Evolutionary conservation across 2,329 filamentous ascomycete species (phyloP).

Genomic region (Pseudocercospora ulei): DNA sequence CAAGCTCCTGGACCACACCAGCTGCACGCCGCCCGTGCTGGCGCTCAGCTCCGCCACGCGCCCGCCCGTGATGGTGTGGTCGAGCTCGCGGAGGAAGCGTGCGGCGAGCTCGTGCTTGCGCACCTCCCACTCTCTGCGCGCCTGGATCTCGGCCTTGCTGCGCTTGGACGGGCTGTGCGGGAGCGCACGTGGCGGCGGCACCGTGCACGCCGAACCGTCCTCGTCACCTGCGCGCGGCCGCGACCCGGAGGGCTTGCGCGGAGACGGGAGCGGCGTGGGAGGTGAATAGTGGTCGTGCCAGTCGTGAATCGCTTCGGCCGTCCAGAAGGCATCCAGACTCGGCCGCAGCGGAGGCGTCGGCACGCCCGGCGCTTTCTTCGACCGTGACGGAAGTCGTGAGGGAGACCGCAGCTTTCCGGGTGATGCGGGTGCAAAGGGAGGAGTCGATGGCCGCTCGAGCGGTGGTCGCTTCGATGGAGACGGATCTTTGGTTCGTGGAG

Average conservation of each 20-base stretch:
- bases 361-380: conserved; percentile 41
- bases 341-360: conserved; percentile 48
- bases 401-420: conserved; percentile 31
- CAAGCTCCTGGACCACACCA: conserved; percentile 68
- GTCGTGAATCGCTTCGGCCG: conserved; percentile 49
- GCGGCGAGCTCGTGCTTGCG: conserved; percentile 55
- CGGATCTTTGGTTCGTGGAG: conserved; percentile 19
- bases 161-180: conserved; percentile 31
- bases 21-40: conserved; percentile 58
- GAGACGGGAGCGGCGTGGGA: conserved; percentile 39
- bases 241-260: conserved; percentile 27
- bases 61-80: conserved; percentile 53
- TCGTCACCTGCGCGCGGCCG: conserved; percentile 23
- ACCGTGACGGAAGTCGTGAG: conserved; percentile 41
- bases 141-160: conserved; percentile 32
- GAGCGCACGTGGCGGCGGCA: conserved; percentile 36
- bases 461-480: conserved; percentile 13
- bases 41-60: conserved; percentile 50
- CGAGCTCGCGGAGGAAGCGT: conserved; percentile 59
- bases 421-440: conserved; percentile 33
- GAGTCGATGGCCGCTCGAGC: conserved; percentile 28
- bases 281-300: conserved; percentile 57
- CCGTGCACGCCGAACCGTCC: conserved; percentile 25
- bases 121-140: conserved; percentile 53
- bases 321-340: conserved; percentile 52